Conservation (phyloP, 352 stramenopile species). For the Phytophthora pini region DNA sequence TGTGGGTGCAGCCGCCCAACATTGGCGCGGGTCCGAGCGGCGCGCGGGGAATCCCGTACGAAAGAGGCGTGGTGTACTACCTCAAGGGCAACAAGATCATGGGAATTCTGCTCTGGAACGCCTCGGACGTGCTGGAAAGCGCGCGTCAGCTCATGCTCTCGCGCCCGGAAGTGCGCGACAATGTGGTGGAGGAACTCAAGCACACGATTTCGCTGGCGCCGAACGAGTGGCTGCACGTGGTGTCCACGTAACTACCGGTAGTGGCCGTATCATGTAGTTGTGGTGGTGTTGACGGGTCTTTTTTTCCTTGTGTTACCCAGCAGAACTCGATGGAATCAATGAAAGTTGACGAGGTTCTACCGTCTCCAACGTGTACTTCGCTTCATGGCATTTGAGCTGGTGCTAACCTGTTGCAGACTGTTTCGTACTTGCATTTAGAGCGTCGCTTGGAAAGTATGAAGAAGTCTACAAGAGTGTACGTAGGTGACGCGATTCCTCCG, state of each 20-base stretch:
- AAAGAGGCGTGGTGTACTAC: conserved; percentile 92
- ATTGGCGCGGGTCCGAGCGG: conserved; percentile 6
- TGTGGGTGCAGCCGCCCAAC: conserved; percentile 78
- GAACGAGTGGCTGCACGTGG: conserved; percentile 88
- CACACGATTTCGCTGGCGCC: conserved; percentile 87
- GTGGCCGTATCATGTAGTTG: conserved; percentile 4
- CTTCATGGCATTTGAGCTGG: neutral
- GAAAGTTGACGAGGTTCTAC: conserved; percentile 20
- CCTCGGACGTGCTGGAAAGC: conserved; percentile 84
- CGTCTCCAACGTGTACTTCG: neutral
- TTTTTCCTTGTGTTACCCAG: conserved; percentile 6
- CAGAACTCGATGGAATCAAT: conserved; percentile 19
- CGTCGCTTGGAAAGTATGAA: conserved; percentile 18
- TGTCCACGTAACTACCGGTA: conserved; percentile 43
- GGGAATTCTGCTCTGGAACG: conserved; percentile 92
- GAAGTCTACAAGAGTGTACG: conserved; percentile 33
- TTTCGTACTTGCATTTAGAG: conserved; percentile 9
- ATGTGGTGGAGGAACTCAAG: conserved; percentile 79
- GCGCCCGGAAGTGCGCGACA: conserved; percentile 73
- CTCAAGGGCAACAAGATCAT: conserved; percentile 91
- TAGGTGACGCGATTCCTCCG: conserved; percentile 9
- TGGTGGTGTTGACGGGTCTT: conserved; percentile 4
- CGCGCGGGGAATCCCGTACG: conserved; percentile 41
- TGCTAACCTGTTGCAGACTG: conserved; percentile 15
- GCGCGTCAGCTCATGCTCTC: conserved; percentile 85